Evolutionary conservation across 163 green algal genomes (phyloP).

Genomic region (Volvox carteri): DNA sequence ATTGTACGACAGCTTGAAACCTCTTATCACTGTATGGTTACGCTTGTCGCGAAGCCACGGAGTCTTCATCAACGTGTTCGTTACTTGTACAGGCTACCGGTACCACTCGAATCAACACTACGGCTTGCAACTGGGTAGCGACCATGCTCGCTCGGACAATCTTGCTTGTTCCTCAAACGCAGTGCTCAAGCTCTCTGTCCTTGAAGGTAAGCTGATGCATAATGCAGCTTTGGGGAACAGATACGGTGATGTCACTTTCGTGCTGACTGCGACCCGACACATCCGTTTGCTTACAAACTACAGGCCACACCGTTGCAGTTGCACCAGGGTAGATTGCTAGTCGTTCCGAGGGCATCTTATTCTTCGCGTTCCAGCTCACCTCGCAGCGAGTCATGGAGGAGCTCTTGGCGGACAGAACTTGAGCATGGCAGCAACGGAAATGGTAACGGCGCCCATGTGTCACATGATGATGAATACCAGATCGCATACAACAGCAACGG

Average conservation of each 20-base stretch:
- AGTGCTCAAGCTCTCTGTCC: not conserved
- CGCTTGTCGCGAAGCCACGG: no score
- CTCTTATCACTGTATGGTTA: no score
- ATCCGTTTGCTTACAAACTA: not conserved
- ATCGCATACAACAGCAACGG: not conserved
- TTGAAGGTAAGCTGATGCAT: not conserved
- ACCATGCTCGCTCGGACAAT: slow-evolving; percentile 10
- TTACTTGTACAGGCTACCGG: no score
- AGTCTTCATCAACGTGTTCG: no score
- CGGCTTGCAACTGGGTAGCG: not conserved
- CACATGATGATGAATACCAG: not conserved
- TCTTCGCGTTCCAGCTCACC: slow-evolving; percentile 16
- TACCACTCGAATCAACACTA: no score
- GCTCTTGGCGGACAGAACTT: slow-evolving; percentile 26
- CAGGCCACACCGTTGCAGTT: not conserved
- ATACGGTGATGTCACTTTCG: not conserved
- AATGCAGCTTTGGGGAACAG: not conserved
- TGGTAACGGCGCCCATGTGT: not conserved
- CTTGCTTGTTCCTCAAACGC: not conserved
- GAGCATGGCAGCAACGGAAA: slow-evolving; percentile 13
- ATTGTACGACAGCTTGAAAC: slow-evolving; percentile 1
- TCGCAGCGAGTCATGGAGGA: not conserved
- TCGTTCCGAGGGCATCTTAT: not conserved
- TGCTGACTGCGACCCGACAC: not conserved
- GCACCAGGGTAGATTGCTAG: not conserved